phyloP scores from a whole-genome alignment of 805 yeast genomes.

The Isabelozyma rhagii region DNA sequence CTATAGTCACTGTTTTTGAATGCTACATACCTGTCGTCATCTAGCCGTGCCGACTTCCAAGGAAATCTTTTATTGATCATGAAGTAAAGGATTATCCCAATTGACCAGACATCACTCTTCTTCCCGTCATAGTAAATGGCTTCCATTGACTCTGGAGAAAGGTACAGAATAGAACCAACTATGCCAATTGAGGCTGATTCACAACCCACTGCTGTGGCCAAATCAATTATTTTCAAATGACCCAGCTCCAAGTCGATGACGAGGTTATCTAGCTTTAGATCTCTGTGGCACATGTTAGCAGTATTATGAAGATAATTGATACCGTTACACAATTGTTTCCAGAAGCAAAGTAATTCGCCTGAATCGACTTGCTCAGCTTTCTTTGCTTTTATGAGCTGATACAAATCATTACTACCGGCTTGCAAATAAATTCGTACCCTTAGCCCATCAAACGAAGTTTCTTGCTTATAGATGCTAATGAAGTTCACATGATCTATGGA shows the following conservation, averaged over 20 bases:
- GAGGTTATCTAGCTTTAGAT: conserved; percentile 47
- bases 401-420: conserved; percentile 25
- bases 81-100: conserved; percentile 42
- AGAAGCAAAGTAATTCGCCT: conserved; percentile 24
- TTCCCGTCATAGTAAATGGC: conserved; percentile 37
- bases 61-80: conserved; percentile 33
- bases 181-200: conserved; percentile 33
- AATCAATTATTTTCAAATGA: conserved; percentile 44
- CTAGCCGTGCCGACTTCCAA: conserved; percentile 44
- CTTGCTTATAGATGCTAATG: conserved; percentile 29
- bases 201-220: conserved; percentile 23
- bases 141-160: conserved; percentile 47
- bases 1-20: conserved; percentile 1
- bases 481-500: conserved; percentile 30
- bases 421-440: conserved; percentile 29
- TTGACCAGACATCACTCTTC: conserved; percentile 47
- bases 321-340: conserved; percentile 41
- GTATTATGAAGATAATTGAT: conserved; percentile 35
- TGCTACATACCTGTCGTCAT: conserved; percentile 20
- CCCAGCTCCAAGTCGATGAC: conserved; percentile 25
- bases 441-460: conserved; percentile 16
- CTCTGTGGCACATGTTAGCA: conserved; percentile 43
- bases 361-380: neutral
- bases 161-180: conserved; percentile 44
- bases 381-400: conserved; percentile 6